A percentile compares a stretch with the other conserved stretches of the same genome.
These are phyloP conservation scores for Gynochthodes officinalis DNA, from an alignment of 257 asterid genomes.

Conservation along the genomic window DNA sequence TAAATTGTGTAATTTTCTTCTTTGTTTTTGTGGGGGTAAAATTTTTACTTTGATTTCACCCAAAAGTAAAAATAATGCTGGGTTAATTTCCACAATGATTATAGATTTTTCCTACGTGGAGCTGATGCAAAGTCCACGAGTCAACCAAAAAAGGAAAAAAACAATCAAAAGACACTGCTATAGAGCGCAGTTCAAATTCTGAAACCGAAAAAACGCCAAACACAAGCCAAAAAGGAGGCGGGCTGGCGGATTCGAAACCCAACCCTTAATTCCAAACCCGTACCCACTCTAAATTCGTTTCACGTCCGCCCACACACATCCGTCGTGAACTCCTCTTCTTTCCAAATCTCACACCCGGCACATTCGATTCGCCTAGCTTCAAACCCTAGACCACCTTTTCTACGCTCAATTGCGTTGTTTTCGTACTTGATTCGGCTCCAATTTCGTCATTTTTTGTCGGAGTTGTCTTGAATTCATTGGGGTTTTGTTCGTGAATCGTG, in stretches of 20 bases:
- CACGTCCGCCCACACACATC: slow-evolving; percentile 53
- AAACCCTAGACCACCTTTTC: slow-evolving; percentile 16
- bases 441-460: slow-evolving; percentile 1
- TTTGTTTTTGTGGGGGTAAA: no score
- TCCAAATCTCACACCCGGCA: slow-evolving; percentile 22
- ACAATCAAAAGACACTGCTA: not conserved
- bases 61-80: no score
- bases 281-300: slow-evolving; percentile 20
- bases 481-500: not conserved
- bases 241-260: slow-evolving; percentile 57
- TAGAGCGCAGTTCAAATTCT: not conserved
- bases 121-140: not conserved
- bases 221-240: slow-evolving; percentile 28
- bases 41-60: no score
- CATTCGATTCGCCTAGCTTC: slow-evolving; percentile 24
- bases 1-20: no score
- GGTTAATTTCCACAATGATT: not conserved
- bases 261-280: slow-evolving; percentile 28
- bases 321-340: slow-evolving; percentile 3
- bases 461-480: not conserved
- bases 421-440: not conserved
- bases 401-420: not conserved
- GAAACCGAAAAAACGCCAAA: not conserved
- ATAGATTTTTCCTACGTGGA: not conserved
- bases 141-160: not conserved